Base-by-base conservation (phyloP, 805 yeast species). In the Wickerhamiella musiphila region DNA sequence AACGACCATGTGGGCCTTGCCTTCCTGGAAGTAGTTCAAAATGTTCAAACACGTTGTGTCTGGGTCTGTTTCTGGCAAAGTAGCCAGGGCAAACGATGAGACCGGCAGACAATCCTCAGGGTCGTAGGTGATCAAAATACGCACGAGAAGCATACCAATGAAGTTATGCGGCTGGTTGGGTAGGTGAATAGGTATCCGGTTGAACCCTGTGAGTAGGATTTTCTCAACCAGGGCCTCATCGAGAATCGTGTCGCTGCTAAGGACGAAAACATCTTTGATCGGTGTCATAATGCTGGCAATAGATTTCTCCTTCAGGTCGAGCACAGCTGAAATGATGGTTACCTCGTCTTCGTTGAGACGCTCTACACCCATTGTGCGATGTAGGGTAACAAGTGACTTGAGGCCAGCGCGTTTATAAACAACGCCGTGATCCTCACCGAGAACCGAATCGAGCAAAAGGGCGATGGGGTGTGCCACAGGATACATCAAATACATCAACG, bases 361-460 rank as follows among this genome's bases (percentile, higher is more conserved):
- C 54, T 90, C 96, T 6, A 78, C 92, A 33, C 94, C 95, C 90
- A 84, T 82, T 14, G 93, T 81, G 47, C 77, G 71, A 53, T 86
- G 98, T 44, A 86, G 61, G 3, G 94, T 81, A 33, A 86, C 98
- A 44, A 86, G 65, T 2, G 95, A 81, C 56, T 90, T 86, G 47
- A 86, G 68, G 1, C 96, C 96, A 5, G 82, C 75, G 53, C 81
- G 82, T 52, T 81, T 82, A 59, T 86, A 86, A 25, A 86, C 70
- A 2, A 94, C 83, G 21, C 98, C 96, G 54, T 86, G 96, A 55
- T 82, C 94, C 57, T 86, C 93, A 34, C 98, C 98, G 22, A 86
- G 62, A 23, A 76, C 65, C 46, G 67, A 64, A 55, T 86, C 98
- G 42, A 86, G 64, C 23, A 86, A 60, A 37, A 70, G 47, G 1